A percentile compares a stretch with the other conserved stretches of the same genome.
Conservation (phyloP, 192 early-diverging fungal genomes). For the Coemansia sp. region DNA sequence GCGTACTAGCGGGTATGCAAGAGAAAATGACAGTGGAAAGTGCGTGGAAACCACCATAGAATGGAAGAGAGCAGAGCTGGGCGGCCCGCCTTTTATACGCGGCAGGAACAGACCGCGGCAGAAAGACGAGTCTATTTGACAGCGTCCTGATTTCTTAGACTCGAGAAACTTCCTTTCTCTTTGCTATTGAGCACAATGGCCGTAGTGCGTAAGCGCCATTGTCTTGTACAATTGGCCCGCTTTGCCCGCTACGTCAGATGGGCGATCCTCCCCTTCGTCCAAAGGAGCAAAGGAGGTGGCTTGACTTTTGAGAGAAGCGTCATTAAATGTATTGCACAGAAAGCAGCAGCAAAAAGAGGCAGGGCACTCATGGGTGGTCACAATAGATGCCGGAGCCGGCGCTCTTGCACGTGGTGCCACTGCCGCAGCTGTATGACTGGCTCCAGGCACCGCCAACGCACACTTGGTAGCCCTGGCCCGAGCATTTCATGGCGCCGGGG, state of each 20-base stretch:
- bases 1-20: neutral
- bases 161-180: neutral
- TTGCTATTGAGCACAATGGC: neutral
- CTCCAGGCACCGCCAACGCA: slow-evolving; percentile 15
- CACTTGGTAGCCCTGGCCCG: slow-evolving; percentile 1
- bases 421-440: slow-evolving; percentile 5
- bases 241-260: neutral
- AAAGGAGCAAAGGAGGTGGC: neutral
- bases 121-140: neutral
- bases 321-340: neutral
- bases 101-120: neutral
- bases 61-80: neutral
- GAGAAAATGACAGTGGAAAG: neutral
- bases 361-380: neutral
- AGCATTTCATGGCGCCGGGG: slow-evolving; percentile 13
- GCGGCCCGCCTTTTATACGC: neutral
- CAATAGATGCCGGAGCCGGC: slow-evolving; percentile 13
- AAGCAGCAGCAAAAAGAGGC: neutral
- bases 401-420: slow-evolving; percentile 7
- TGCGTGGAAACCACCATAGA: neutral
- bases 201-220: neutral
- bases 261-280: neutral
- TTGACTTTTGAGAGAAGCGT: neutral
- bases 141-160: neutral
- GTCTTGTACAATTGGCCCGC: neutral